Evolutionary conservation across 768 basidiomycete species (phyloP).

Genomic region (Hemileccinum impolitum): DNA sequence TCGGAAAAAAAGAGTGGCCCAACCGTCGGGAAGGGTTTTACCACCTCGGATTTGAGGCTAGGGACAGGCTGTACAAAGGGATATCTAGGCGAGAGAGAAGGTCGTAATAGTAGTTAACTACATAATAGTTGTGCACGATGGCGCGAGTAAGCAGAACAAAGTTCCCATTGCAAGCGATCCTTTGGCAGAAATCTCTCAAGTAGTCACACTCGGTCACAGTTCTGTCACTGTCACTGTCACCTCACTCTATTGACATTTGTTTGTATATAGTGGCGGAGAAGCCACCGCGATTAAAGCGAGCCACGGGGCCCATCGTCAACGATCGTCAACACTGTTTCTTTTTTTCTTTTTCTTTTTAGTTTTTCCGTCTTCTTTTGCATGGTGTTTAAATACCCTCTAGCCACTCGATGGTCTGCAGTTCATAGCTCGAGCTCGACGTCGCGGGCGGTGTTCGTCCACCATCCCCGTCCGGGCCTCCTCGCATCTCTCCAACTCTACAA

Average conservation of each 20-base stretch:
- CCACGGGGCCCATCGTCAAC: slow-evolving; percentile 39
- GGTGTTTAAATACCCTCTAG: slow-evolving; percentile 43
- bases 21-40: too few species aligned
- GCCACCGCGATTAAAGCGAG: slow-evolving; percentile 27
- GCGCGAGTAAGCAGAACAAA: too few species aligned
- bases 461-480: slow-evolving; percentile 31
- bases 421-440: slow-evolving; percentile 54
- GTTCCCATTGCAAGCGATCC: slow-evolving; percentile 12
- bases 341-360: slow-evolving; percentile 3
- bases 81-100: too few species aligned
- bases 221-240: slow-evolving; percentile 10
- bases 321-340: slow-evolving; percentile 45
- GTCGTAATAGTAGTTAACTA: too few species aligned
- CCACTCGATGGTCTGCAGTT: slow-evolving; percentile 27
- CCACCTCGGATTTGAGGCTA: background rate
- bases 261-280: slow-evolving; percentile 24
- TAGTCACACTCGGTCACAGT: slow-evolving; percentile 6
- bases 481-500: background rate
- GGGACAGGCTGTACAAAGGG: background rate
- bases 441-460: slow-evolving; percentile 51
- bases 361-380: slow-evolving; percentile 28
- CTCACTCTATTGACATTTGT: slow-evolving; percentile 19
- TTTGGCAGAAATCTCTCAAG: slow-evolving; percentile 33
- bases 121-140: too few species aligned
- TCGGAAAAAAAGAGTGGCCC: too few species aligned